Conservation (phyloP, 2,329 filamentous ascomycete species). For the Aspergillus sp. region DNA sequence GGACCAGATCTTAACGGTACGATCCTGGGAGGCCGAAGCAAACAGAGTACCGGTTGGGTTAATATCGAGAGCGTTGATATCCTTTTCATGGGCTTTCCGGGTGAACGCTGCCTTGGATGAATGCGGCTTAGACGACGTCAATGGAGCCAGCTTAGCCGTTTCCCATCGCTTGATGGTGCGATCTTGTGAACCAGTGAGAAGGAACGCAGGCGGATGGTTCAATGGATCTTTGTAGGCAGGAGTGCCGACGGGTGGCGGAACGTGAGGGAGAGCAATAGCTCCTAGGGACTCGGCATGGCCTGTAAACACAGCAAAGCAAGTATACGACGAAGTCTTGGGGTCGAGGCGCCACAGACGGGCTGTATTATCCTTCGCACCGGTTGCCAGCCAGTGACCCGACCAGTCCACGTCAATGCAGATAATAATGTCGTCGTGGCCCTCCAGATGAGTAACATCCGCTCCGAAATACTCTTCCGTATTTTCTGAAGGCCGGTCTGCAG, state of each 20-base stretch:
- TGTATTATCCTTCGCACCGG: slow-evolving; percentile 93
- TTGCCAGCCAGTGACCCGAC: slow-evolving; percentile 95
- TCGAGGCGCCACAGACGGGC: slow-evolving; percentile 87
- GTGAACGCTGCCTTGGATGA: slow-evolving; percentile 62
- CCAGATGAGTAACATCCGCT: slow-evolving; percentile 75
- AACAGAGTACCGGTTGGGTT: slow-evolving; percentile 70
- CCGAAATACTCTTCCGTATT: slow-evolving; percentile 61
- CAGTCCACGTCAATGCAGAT: slow-evolving; percentile 91
- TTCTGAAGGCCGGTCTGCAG: slow-evolving; percentile 24
- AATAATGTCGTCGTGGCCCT: slow-evolving; percentile 90
- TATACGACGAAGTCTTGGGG: slow-evolving; percentile 62
- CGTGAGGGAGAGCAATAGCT: slow-evolving; percentile 73
- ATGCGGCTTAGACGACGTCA: slow-evolving; percentile 31
- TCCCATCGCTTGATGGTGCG: slow-evolving; percentile 95
- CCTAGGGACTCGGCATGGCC: slow-evolving; percentile 92
- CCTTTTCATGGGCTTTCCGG: slow-evolving; percentile 93
- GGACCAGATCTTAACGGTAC: slow-evolving; percentile 95
- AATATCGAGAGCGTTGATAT: slow-evolving; percentile 90
- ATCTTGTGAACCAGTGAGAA: slow-evolving; percentile 90
- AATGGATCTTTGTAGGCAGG: slow-evolving; percentile 65
- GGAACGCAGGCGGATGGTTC: slow-evolving; percentile 69
- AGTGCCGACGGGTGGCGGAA: slow-evolving; percentile 58
- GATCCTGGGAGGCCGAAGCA: slow-evolving; percentile 92
- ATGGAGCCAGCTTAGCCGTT: slow-evolving; percentile 53
- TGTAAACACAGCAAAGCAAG: slow-evolving; percentile 72